Percentiles rank a stretch among this genome's conserved stretches.
These are phyloP conservation scores for Scalesia atractyloides DNA, from an alignment of 129 eudicot species.

Conservation along the genomic window DNA sequence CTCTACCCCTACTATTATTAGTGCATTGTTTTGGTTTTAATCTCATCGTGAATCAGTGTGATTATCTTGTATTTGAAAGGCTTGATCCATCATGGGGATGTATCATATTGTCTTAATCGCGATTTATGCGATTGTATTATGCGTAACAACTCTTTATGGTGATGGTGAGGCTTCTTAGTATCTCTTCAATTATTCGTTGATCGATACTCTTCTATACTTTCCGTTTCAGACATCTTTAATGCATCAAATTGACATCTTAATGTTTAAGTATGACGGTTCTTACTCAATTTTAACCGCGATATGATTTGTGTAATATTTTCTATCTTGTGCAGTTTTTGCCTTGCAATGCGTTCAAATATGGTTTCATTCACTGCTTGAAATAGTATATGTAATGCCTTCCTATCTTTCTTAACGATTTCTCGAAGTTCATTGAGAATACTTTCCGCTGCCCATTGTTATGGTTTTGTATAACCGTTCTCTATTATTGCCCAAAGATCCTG, in stretches of 20 bases:
- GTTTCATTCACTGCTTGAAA: not conserved
- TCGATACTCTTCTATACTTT: not conserved
- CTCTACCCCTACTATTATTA: not conserved
- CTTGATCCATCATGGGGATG: not conserved
- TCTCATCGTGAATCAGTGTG: not conserved
- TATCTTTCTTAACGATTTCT: not conserved
- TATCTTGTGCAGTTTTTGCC: not conserved
- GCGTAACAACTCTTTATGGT: not conserved
- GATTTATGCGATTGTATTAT: not conserved
- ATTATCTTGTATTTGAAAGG: not conserved
- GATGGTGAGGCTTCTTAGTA: not conserved
- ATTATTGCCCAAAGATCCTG: slow-evolving; percentile 15
- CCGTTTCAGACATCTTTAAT: not conserved
- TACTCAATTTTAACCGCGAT: not conserved
- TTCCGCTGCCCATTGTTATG: not conserved
- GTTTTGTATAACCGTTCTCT: not conserved
- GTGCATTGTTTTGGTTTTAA: rapidly evolving
- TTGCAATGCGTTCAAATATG: not conserved
- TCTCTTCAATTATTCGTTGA: not conserved
- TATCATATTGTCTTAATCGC: not conserved
- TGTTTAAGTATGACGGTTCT: not conserved
- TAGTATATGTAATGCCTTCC: not conserved
- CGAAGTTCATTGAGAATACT: not conserved
- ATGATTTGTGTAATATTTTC: not conserved
- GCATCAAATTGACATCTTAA: not conserved